These are phyloP conservation scores for Saksenaea vasiformis DNA, from an alignment of 371 early-diverging fungal species.

Conservation along the genomic window DNA sequence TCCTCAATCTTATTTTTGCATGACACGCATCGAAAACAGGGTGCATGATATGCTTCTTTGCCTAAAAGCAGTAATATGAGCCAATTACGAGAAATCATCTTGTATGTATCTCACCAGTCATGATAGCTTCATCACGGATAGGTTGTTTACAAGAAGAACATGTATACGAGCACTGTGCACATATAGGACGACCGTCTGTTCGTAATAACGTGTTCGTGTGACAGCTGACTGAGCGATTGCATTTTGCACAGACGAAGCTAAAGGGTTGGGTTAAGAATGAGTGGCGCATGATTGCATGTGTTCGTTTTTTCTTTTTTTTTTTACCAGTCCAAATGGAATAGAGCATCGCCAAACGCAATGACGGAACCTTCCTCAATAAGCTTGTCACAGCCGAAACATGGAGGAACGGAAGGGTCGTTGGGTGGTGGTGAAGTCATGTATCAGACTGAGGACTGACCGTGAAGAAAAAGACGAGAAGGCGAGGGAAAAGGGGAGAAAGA, in stretches of 20 bases:
- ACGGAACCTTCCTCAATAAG: conserved; percentile 80
- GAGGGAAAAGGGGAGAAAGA: background rate
- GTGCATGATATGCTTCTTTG: conserved; percentile 82
- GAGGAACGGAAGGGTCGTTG: conserved; percentile 19
- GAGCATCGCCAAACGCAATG: conserved; percentile 79
- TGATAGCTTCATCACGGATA: conserved; percentile 87
- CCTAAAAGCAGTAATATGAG: conserved; percentile 33
- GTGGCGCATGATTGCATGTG: background rate
- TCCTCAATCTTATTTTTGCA: conserved; percentile 75
- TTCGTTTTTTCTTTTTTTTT: conserved; percentile 1
- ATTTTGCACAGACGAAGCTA: conserved; percentile 83
- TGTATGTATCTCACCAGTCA: conserved; percentile 59
- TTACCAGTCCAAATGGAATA: conserved; percentile 83
- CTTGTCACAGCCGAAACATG: conserved; percentile 70
- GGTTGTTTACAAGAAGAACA: conserved; percentile 77
- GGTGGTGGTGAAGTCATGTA: conserved; percentile 3
- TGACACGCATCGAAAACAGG: conserved; percentile 80
- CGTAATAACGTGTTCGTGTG: conserved; percentile 76
- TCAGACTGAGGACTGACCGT: background rate
- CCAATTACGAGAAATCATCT: background rate
- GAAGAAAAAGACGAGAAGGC: background rate
- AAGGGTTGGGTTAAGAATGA: background rate
- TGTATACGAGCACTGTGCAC: conserved; percentile 85
- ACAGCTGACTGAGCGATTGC: conserved; percentile 69
- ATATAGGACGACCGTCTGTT: conserved; percentile 81